Evolutionary conservation across 345 rosid genomes (phyloP), one percentile per base, ranked within the genome.

Genomic region (Durio zibethinus): DNA sequence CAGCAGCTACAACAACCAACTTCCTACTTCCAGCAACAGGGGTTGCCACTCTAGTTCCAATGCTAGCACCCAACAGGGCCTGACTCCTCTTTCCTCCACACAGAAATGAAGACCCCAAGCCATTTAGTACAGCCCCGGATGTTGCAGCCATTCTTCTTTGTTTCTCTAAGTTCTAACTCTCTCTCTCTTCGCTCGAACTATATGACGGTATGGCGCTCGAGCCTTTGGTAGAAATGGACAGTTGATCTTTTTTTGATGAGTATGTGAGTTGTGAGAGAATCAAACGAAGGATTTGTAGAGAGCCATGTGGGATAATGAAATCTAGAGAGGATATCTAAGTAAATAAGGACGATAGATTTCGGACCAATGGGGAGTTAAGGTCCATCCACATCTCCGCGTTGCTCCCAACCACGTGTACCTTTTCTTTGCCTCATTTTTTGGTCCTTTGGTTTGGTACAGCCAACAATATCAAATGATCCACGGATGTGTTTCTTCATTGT

Each of bases 91-190:
- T 88, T 14, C 89, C 82, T 50, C 97, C 93, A 36, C 83, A 4
- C 68, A 96, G 72, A 86, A 96, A 96, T 1, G 97, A 83, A 53
- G 99, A 96, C 25, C 92, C 93, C 80, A 93, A 76, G 16, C 97
- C 97, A 72, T 86, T 88, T 10, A 93, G 78, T n/a, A 96, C 88
- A 76, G 98, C 93, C 43, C 88, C 93, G 6, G 92, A 89, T 52
- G 90, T 78, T 11, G 95, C 86, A 50, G 96, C 96, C 89, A 88
- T 89, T 62, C 64, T 15, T 48, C 18, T 25, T 25, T 20, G 4
- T 40, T 56, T 10, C 11, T 33, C 4, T 4, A 33, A 33, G 4
- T 27, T 53, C 43, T 69, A 73, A 10, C 20, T 82, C 78, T 67
- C 54, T 36, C 27, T 31, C 38, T 38, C 14, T 38, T 1, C 1